A percentile compares a stretch with the other conserved stretches of the same genome.
These are phyloP conservation scores for Solanum peruvianum DNA, from an alignment of 257 asterid genomes.

Conservation along the genomic window DNA sequence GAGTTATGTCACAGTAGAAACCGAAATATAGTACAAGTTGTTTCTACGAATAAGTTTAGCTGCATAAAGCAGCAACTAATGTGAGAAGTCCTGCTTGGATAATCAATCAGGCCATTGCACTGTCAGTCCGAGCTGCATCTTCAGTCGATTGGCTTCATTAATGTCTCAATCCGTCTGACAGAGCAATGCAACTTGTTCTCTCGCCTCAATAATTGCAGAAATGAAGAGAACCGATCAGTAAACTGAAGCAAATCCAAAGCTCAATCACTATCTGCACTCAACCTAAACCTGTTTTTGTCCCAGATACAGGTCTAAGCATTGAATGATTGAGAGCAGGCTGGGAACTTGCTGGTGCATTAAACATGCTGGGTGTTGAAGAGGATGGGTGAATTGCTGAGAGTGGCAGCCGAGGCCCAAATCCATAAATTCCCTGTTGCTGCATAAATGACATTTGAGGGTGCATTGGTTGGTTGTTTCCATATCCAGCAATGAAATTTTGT, in stretches of 20 bases:
- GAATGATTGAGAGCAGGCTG: conserved; percentile 60
- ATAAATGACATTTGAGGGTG: conserved; percentile 71
- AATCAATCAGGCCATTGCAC: neutral
- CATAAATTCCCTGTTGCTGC: conserved; percentile 70
- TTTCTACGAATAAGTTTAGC: neutral
- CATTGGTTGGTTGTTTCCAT: conserved; percentile 48
- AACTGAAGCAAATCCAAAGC: conserved; percentile 6
- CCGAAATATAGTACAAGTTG: neutral
- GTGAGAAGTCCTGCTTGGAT: neutral
- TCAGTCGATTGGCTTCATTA: neutral
- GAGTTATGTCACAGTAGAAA: neutral
- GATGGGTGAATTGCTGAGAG: conserved; percentile 74
- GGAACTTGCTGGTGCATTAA: conserved; percentile 40
- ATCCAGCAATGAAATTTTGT: conserved; percentile 43
- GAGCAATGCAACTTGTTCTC: conserved; percentile 1
- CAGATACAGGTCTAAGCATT: conserved; percentile 60
- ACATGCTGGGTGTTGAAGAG: conserved; percentile 42
- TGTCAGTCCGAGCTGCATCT: neutral
- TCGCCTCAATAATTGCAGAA: neutral
- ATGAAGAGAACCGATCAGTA: neutral
- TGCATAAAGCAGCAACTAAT: neutral
- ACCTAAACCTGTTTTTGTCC: conserved; percentile 68
- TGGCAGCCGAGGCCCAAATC: conserved; percentile 77
- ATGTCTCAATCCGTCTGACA: neutral
- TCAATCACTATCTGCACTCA: conserved; percentile 15